These are phyloP conservation scores for Pythium oligandrum DNA, from an alignment of 352 stramenopile species.

Conservation along the genomic window DNA sequence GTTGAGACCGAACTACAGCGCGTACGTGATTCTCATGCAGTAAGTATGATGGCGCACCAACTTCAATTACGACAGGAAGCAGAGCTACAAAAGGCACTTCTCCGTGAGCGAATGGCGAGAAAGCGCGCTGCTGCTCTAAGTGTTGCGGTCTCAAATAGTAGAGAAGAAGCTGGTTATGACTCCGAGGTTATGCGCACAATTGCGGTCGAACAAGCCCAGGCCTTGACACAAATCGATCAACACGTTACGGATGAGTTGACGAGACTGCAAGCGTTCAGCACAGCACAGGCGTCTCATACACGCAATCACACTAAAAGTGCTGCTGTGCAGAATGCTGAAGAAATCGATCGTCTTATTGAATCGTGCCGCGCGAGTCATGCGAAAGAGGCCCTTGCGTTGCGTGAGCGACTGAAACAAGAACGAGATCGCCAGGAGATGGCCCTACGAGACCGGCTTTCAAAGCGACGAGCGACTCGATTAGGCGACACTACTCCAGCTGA, in stretches of 20 bases:
- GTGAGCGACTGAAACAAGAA: constrained; percentile 1
- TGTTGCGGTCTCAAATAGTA: no score
- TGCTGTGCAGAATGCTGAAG: no score
- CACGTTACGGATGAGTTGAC: no score
- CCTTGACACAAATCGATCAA: no score
- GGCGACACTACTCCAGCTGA: no score
- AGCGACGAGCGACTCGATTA: no score
- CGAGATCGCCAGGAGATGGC: not conserved
- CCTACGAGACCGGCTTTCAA: not conserved
- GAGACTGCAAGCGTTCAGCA: no score
- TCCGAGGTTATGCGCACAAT: not conserved
- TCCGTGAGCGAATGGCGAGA: constrained; percentile 13
- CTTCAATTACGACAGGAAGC: constrained; percentile 8
- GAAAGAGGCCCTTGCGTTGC: not conserved
- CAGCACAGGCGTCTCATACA: no score
- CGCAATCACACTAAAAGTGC: no score
- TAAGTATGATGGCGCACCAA: not conserved
- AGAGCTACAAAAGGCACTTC: constrained; percentile 8
- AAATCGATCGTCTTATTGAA: no score
- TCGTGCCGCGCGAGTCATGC: no score
- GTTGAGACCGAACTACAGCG: constrained; percentile 10
- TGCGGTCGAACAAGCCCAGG: no score
- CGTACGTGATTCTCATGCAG: constrained; percentile 4
- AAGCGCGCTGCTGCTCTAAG: constrained; percentile 7
- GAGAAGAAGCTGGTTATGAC: not conserved